Evolutionary conservation across 2,329 filamentous ascomycete genomes (phyloP).

Genomic region (Talaromyces pinophilus): DNA sequence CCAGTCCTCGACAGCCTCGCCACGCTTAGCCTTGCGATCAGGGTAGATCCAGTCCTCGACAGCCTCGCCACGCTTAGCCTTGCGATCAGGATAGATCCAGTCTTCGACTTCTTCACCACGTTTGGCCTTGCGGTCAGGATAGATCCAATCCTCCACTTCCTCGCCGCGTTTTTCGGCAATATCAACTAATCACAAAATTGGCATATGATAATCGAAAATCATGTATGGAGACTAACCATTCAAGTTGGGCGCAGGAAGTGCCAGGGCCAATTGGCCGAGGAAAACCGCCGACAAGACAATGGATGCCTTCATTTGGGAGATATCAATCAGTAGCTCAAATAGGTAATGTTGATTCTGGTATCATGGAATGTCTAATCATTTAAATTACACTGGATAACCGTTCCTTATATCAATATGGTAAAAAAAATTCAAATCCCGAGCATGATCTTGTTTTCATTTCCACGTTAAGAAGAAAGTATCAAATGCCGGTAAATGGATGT

Average conservation of each 20-base stretch:
- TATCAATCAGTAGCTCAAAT: not conserved
- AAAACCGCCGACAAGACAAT: not conserved
- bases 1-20: too few relatives aligned
- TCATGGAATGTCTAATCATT: not conserved
- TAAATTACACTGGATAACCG: not conserved
- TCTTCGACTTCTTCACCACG: too few relatives aligned
- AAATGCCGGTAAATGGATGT: not conserved
- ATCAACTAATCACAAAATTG: not conserved
- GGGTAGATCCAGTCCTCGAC: too few relatives aligned
- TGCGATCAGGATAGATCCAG: too few relatives aligned
- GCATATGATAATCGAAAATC: not conserved
- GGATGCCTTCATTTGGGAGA: not conserved
- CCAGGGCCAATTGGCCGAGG: not conserved
- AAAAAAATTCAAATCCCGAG: not conserved
- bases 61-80: too few relatives aligned
- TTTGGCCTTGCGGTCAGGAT: not conserved
- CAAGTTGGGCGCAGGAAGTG: not conserved
- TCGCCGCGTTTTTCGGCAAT: not conserved
- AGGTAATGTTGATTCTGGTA: not conserved
- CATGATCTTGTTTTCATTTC: not conserved
- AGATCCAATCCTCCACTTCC: not conserved
- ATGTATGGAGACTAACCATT: not conserved
- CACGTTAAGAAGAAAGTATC: not conserved
- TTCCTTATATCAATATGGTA: not conserved
- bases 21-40: too few relatives aligned